A percentile compares a stretch with the other conserved stretches of the same genome.
phyloP scores from a whole-genome alignment of 768 basidiomycete species.

The Mrakia frigida region DNA sequence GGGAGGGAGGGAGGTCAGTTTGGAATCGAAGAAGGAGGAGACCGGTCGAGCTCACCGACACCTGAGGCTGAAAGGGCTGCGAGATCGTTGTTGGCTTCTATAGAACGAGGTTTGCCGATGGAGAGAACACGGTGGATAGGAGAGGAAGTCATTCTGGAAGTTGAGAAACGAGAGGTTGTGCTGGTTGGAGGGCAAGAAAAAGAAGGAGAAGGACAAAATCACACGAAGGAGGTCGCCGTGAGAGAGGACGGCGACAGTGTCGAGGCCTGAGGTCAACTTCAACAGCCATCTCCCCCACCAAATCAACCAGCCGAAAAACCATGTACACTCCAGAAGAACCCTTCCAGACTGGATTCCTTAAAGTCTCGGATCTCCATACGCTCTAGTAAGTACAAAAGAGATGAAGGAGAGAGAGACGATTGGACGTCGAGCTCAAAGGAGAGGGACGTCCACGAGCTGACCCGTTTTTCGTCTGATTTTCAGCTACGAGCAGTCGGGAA shows the following conservation, averaged over 20 bases:
- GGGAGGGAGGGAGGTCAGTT: neutral
- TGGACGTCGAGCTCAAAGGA: too few species aligned
- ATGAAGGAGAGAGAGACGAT: neutral
- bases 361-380: constrained; percentile 68
- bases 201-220: neutral
- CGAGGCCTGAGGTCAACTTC: too few species aligned
- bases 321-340: constrained; percentile 70
- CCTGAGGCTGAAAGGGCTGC: neutral
- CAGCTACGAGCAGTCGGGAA: constrained; percentile 79
- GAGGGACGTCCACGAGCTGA: neutral
- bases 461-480: neutral
- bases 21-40: neutral
- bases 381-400: constrained; percentile 56
- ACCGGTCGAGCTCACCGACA: neutral
- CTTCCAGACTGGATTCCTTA: constrained; percentile 59
- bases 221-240: too few species aligned
- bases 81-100: constrained; percentile 9
- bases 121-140: neutral
- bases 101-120: neutral
- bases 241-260: neutral
- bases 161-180: neutral
- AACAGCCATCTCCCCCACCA: constrained; percentile 6
- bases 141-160: neutral
- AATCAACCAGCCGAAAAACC: neutral
- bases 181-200: neutral